Conservation (phyloP, 179 eudicot genomes). For the Beta macrorhiza region DNA sequence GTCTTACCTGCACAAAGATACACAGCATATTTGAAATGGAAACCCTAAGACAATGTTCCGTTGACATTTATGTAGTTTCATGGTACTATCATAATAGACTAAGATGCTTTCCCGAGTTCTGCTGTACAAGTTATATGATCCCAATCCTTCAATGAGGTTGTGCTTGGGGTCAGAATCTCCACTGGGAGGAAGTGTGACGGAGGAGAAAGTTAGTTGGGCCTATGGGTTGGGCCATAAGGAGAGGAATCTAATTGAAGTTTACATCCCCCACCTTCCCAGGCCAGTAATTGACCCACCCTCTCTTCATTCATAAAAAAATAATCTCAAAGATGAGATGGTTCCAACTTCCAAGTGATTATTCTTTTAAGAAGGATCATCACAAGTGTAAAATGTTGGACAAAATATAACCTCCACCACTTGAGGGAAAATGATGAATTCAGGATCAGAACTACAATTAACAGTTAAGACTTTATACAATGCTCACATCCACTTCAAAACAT, state of each 20-base stretch:
- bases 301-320: not conserved
- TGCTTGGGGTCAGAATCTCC: not conserved
- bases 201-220: not conserved
- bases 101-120: not conserved
- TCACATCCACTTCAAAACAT: constrained; percentile 5
- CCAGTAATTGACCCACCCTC: not conserved
- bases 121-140: not conserved
- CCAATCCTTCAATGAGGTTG: not conserved
- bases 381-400: not conserved
- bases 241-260: not conserved
- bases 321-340: not conserved
- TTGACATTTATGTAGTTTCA: not conserved
- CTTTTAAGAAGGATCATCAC: not conserved
- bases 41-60: constrained; percentile 9
- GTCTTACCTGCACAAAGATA: constrained; percentile 59
- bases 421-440: not conserved
- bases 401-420: not conserved
- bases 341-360: not conserved
- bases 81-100: not conserved
- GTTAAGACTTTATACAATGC: not conserved
- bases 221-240: not conserved
- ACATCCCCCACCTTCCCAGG: not conserved
- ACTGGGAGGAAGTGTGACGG: not conserved
- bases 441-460: not conserved
- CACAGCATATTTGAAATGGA: not conserved